Percentiles rank a stretch among this genome's conserved stretches.
Conservation (phyloP, 768 basidiomycete species). For the Mycena polygramma region DNA sequence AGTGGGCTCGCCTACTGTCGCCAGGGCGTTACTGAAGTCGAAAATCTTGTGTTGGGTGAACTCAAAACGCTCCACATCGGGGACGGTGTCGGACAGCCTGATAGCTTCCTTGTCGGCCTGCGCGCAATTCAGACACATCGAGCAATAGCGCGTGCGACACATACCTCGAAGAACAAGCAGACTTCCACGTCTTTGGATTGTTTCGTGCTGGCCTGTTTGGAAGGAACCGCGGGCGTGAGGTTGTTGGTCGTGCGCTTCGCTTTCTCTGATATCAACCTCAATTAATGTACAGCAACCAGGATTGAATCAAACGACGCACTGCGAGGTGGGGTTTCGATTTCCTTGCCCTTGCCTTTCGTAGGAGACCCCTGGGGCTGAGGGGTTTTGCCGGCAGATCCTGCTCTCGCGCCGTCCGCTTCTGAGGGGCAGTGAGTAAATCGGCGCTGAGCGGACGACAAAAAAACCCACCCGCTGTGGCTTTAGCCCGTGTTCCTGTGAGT, state of each 20-base stretch:
- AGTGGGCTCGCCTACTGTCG: not conserved
- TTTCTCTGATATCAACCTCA: not conserved
- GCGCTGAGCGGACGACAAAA: no score
- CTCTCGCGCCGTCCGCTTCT: no score
- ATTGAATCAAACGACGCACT: not conserved
- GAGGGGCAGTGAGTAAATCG: no score
- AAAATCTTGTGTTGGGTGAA: not conserved
- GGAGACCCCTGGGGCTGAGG: no score
- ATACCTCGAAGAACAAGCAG: not conserved
- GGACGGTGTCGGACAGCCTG: not conserved
- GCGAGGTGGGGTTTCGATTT: not conserved
- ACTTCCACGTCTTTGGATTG: not conserved
- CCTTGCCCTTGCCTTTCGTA: no score
- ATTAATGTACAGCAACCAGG: not conserved
- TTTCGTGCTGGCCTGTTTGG: not conserved
- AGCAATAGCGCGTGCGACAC: not conserved
- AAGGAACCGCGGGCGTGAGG: not conserved
- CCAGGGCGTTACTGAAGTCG: not conserved
- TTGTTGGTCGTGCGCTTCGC: not conserved
- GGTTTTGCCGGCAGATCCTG: not conserved
- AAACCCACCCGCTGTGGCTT: no score
- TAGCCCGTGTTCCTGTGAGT: no score
- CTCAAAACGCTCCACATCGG: not conserved
- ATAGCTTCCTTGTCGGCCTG: not conserved
- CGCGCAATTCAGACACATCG: not conserved